Evolutionary conservation across 163 green algal genomes (phyloP), one percentile per base, ranked within the genome.

Genomic region (Smithsoniella earleae): DNA sequence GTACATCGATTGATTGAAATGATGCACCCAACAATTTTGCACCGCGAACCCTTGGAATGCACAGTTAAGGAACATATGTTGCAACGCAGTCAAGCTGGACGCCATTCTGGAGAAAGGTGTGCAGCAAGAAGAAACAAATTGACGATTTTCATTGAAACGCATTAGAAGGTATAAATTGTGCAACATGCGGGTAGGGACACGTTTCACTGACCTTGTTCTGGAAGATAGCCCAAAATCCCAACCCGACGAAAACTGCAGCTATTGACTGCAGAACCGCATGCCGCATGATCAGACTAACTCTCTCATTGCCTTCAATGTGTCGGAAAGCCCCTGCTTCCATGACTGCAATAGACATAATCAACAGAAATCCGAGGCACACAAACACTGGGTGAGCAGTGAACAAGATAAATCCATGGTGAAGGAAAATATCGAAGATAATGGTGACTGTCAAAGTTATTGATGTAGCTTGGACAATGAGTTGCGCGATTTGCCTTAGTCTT

Each of bases 141-240:
- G 43, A 16, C 16, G 43, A 18, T 18, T 54, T 18, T 16, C 16
- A 54, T 18, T 54, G 43, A 54, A 54, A 27, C 43, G 43, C 43
- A 54, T 54, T 18, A 18, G 43, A 16, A 27, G 43, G 43, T 54
- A 27, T 54, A 18, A 27, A 27, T 18, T 27, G 43, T 54, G 43
- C 43, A 18, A 54, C 16, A 54, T 54, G 43, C 43, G 16, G 43
- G 18, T 18, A 54, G 43, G 18, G 18, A 18, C 43, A 27, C 43
- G 18, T 16, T 54, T 54, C 16, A 30, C 20, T 20, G 18, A 69
- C 58, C 25, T 69, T 69, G 25, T 69, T 69, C 25, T 40, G 6
- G 43, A 45, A 69, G 1, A 69, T 69, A 5, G 58, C n/a, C 58
- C 58, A 30, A 31, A 69, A 69, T 43, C 58, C 58, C 18, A 69